These are phyloP conservation scores for Gossypium anomalum DNA, from an alignment of 345 rosid genomes.

Conservation along the genomic window DNA sequence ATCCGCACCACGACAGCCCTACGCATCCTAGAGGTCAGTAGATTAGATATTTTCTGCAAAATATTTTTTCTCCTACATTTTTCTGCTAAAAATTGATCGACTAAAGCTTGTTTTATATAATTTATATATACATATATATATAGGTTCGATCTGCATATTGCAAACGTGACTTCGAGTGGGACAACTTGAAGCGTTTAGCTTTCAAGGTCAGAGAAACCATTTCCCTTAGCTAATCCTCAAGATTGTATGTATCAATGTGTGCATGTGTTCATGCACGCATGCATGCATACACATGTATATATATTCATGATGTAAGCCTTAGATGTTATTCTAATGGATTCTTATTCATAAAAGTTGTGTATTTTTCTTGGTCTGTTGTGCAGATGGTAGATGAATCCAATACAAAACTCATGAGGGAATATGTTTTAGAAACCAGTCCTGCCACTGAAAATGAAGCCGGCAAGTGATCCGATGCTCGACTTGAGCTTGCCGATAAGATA, in stretches of 20 bases:
- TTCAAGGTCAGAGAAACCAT: conserved; percentile 36
- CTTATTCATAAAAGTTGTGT: neutral
- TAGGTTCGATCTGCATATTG: conserved; percentile 85
- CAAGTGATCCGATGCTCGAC: conserved; percentile 30
- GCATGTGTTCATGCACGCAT: too few relatives aligned
- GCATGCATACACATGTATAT: too few relatives aligned
- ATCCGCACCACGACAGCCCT: conserved; percentile 39
- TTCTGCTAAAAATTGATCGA: neutral
- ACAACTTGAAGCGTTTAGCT: conserved; percentile 54
- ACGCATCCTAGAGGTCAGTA: conserved; percentile 68
- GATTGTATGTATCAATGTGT: neutral
- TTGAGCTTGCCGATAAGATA: neutral
- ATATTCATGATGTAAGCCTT: neutral
- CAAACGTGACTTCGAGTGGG: conserved; percentile 87
- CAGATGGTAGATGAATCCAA: conserved; percentile 61
- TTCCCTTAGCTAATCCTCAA: neutral
- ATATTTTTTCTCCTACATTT: neutral
- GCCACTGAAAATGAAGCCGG: conserved; percentile 28
- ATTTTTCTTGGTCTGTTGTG: neutral
- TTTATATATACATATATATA: neutral
- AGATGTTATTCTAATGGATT: neutral
- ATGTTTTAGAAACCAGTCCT: conserved; percentile 59
- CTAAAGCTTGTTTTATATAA: neutral
- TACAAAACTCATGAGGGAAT: conserved; percentile 76
- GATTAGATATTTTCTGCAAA: neutral